Evolutionary conservation across 2,329 filamentous ascomycete genomes (phyloP).

Genomic region (Phaeoacremonium minimum): DNA sequence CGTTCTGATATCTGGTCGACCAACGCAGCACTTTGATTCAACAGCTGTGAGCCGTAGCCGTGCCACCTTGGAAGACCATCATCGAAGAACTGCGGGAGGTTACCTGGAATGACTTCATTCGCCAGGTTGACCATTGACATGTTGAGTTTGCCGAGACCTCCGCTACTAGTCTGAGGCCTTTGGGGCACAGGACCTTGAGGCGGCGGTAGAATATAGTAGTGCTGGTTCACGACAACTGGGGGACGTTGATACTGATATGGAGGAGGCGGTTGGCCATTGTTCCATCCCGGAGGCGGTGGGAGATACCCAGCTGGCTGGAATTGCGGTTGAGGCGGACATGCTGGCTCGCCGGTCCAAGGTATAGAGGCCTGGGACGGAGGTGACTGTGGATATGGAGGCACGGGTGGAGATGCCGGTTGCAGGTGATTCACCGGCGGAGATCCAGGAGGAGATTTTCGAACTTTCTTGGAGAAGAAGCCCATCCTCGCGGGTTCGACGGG

Average conservation of each 20-base stretch:
- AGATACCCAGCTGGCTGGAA: conserved; percentile 20
- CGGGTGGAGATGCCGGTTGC: no score
- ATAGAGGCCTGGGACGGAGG: conserved; percentile 6
- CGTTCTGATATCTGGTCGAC: conserved; percentile 58
- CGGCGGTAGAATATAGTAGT: conserved; percentile 38
- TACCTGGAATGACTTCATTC: conserved; percentile 31
- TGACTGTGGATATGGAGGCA: no score
- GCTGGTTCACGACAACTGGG: conserved; percentile 47
- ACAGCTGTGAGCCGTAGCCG: conserved; percentile 33
- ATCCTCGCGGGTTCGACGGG: conserved; percentile 4
- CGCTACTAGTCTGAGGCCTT: conserved; percentile 10
- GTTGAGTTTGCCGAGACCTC: conserved; percentile 27
- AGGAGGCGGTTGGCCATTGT: conserved; percentile 10
- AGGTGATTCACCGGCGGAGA: no score
- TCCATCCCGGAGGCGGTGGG: conserved; percentile 17
- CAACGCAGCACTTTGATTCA: conserved; percentile 40
- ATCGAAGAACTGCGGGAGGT: conserved; percentile 32
- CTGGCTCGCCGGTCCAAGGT: conserved; percentile 1
- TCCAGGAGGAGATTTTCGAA: conserved; percentile 3
- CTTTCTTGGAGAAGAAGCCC: conserved; percentile 8
- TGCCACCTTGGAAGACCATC: conserved; percentile 39
- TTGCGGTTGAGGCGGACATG: conserved; percentile 4
- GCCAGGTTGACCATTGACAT: conserved; percentile 38
- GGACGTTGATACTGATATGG: conserved; percentile 21
- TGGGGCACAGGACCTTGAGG: conserved; percentile 10